These are phyloP conservation scores for Tephrocybe sp. DNA, from an alignment of 768 basidiomycete genomes.

Conservation along the genomic window DNA sequence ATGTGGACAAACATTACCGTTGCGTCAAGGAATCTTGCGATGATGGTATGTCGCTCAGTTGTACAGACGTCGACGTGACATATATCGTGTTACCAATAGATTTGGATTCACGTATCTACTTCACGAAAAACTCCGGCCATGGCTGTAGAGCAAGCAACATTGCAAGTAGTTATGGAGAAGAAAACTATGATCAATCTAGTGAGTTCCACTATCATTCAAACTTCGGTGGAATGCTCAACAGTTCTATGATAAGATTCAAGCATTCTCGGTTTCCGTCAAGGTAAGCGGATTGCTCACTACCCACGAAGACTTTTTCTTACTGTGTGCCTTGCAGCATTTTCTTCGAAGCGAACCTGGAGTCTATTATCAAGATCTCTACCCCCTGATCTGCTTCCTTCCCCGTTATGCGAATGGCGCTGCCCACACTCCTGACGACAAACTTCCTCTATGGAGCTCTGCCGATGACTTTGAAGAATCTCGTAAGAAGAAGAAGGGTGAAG, in stretches of 20 bases:
- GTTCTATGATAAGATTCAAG: constrained; percentile 47
- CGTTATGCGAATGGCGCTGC: constrained; percentile 40
- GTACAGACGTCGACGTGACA: background rate
- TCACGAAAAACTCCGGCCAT: constrained; percentile 34
- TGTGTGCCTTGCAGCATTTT: constrained; percentile 41
- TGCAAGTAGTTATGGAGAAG: constrained; percentile 66
- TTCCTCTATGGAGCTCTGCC: constrained; percentile 56
- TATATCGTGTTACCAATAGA: constrained; percentile 24
- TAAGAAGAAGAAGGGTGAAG: background rate
- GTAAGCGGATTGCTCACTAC: constrained; percentile 24
- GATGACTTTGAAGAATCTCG: constrained; percentile 23
- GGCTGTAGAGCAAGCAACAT: constrained; percentile 25
- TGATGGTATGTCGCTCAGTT: constrained; percentile 40
- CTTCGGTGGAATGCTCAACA: background rate
- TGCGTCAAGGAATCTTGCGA: constrained; percentile 56
- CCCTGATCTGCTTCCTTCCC: constrained; percentile 65
- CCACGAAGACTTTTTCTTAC: background rate
- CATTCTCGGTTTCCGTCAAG: constrained; percentile 66
- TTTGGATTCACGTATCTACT: constrained; percentile 55
- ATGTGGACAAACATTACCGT: constrained; percentile 65
- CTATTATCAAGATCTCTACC: constrained; percentile 74
- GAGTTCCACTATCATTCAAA: constrained; percentile 13
- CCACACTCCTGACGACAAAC: constrained; percentile 38
- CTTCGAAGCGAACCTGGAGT: constrained; percentile 68
- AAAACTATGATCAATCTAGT: constrained; percentile 72